These are phyloP conservation scores for Ephemerocybe angulata DNA, from an alignment of 768 basidiomycete genomes.

Conservation along the genomic window DNA sequence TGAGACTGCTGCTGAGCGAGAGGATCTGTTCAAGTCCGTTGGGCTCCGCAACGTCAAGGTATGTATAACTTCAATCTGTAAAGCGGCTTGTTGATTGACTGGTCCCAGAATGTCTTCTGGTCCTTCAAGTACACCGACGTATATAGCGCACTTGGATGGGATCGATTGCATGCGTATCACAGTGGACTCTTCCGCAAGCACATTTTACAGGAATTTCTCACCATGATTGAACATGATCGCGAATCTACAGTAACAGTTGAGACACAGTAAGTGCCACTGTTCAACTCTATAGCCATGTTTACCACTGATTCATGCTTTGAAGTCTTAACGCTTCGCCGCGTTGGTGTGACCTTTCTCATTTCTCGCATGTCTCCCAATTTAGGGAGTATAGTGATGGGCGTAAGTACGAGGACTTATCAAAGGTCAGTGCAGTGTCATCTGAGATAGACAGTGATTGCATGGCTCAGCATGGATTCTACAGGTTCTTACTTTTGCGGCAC, in stretches of 20 bases:
- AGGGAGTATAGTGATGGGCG: conserved; percentile 27
- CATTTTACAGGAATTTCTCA: conserved; percentile 14
- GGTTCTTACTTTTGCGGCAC: too few species aligned
- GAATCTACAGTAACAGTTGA: background rate
- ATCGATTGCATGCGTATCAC: conserved; percentile 35
- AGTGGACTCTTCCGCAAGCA: conserved; percentile 33
- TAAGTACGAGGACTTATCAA: conserved; percentile 30
- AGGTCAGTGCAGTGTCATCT: conserved; percentile 26
- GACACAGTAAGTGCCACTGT: background rate
- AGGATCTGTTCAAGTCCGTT: conserved; percentile 20
- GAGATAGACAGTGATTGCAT: too few species aligned
- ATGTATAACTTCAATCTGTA: background rate
- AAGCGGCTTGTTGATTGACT: background rate
- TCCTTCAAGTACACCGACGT: conserved; percentile 30
- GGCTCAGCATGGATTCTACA: too few species aligned
- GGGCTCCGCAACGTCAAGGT: conserved; percentile 24
- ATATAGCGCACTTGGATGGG: conserved; percentile 31
- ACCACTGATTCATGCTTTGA: background rate
- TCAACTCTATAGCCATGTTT: background rate
- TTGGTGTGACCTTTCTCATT: conserved; percentile 31
- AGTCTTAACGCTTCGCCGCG: conserved; percentile 18
- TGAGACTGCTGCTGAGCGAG: conserved; percentile 5
- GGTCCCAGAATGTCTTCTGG: conserved; percentile 41
- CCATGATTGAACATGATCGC: background rate
- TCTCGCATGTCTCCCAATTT: conserved; percentile 18